A percentile compares a stretch with the other conserved stretches of the same genome.
Evolutionary conservation across 73 alveolate genomes (phyloP).

Genomic region (Tetrahymena malaccensis): DNA sequence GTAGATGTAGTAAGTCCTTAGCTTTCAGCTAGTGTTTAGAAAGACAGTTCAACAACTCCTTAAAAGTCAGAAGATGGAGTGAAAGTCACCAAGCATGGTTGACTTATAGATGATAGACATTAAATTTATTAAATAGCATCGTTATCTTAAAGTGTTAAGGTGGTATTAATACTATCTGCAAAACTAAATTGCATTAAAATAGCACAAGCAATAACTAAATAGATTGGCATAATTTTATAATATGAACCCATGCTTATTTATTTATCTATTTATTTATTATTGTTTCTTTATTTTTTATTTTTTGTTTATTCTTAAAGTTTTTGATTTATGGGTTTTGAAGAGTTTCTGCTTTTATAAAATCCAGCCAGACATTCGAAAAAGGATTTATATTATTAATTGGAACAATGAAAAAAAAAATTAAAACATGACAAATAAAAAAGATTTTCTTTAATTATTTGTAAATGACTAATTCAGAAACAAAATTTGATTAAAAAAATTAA

Average conservation of each 20-base stretch:
- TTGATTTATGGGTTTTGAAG: neutral
- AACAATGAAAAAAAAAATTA: neutral
- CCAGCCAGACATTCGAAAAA: neutral
- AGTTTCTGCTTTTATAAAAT: neutral
- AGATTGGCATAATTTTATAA: no score
- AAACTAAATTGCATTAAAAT: neutral
- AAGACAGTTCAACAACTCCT: neutral
- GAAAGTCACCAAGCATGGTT: neutral
- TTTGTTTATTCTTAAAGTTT: neutral
- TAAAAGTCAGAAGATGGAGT: neutral
- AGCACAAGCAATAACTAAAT: neutral
- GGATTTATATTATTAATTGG: neutral
- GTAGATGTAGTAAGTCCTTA: neutral
- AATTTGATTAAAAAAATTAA: no score
- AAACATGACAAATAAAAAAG: neutral
- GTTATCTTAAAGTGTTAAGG: neutral
- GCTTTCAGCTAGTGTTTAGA: neutral
- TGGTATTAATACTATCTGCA: neutral
- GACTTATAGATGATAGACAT: neutral
- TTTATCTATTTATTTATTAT: neutral
- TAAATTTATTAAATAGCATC: neutral
- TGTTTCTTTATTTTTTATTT: neutral
- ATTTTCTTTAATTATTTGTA: neutral
- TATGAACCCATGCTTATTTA: neutral
- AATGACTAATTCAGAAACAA: neutral